Conservation (phyloP, 1,139 yeast species). For the Saccharomyces hybrid region DNA sequence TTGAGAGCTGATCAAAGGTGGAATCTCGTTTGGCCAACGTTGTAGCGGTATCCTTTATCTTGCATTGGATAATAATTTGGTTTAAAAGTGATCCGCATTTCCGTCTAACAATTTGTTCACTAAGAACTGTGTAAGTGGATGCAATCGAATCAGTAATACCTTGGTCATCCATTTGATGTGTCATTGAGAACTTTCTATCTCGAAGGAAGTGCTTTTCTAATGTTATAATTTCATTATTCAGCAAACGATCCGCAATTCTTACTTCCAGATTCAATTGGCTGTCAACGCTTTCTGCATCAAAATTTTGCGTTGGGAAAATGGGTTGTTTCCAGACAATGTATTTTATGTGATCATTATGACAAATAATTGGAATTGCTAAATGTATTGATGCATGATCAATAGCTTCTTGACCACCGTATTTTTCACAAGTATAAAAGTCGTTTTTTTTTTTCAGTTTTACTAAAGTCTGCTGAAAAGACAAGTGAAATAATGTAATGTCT, state of each 20-base stretch:
- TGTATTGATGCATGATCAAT: neutral
- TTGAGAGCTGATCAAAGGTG: neutral
- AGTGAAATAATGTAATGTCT: neutral
- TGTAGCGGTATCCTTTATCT: neutral
- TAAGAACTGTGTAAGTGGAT: neutral
- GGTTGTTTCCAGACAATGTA: neutral
- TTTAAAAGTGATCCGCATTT: neutral
- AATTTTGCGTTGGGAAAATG: neutral
- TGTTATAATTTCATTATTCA: neutral
- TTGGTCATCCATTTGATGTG: neutral
- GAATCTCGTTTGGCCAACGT: neutral
- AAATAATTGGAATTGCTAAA: neutral
- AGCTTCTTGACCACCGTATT: neutral
- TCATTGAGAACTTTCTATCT: neutral
- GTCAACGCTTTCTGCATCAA: neutral
- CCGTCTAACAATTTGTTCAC: neutral
- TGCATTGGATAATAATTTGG: neutral
- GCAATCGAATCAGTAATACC: neutral
- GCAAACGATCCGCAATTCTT: neutral
- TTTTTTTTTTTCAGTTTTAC: neutral
- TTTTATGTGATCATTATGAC: neutral
- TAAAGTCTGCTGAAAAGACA: neutral
- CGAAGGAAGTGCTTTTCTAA: neutral
- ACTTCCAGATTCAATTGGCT: neutral
- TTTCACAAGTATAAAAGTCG: neutral